A percentile compares a stretch with the other conserved stretches of the same genome.
phyloP scores from a whole-genome alignment of 179 eudicot genomes.

The Amaranthus tricolor region DNA sequence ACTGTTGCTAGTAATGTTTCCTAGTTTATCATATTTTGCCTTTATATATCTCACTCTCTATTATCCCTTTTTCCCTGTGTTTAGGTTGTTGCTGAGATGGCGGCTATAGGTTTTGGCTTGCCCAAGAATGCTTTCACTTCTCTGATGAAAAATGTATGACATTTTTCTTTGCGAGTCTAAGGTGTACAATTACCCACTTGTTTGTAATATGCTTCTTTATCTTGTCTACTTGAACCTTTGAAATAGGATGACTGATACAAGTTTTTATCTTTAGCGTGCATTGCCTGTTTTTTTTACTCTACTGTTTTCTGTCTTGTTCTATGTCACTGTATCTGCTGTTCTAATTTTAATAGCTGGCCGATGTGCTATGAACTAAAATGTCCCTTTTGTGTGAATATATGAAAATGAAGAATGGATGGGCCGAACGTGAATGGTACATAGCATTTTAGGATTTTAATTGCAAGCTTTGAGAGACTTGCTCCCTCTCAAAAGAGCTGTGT shows the following conservation, averaged over 20 bases:
- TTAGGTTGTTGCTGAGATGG: slow-evolving; percentile 96
- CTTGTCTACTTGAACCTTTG: not conserved
- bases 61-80: not conserved
- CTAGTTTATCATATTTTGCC: not conserved
- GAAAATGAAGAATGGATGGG: too few relatives aligned
- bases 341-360: too few relatives aligned
- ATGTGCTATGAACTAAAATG: too few relatives aligned
- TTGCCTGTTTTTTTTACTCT: not conserved
- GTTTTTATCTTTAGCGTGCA: not conserved
- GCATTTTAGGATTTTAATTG: too few relatives aligned
- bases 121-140: slow-evolving; percentile 88
- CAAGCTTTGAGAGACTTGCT: too few relatives aligned
- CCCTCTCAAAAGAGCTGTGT: too few relatives aligned
- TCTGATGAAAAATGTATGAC: slow-evolving; percentile 77
- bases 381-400: too few relatives aligned
- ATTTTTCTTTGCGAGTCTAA: not conserved
- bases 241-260: not conserved
- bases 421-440: too few relatives aligned
- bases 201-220: not conserved
- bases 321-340: too few relatives aligned
- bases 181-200: not conserved
- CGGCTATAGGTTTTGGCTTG: slow-evolving; percentile 88
- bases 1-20: not conserved
- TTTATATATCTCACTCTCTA: not conserved
- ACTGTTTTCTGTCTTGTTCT: too few relatives aligned